Percentiles rank a stretch among this genome's conserved stretches.
phyloP scores from a whole-genome alignment of 1,139 yeast species.

The Debaryomyces psychrophilus region DNA sequence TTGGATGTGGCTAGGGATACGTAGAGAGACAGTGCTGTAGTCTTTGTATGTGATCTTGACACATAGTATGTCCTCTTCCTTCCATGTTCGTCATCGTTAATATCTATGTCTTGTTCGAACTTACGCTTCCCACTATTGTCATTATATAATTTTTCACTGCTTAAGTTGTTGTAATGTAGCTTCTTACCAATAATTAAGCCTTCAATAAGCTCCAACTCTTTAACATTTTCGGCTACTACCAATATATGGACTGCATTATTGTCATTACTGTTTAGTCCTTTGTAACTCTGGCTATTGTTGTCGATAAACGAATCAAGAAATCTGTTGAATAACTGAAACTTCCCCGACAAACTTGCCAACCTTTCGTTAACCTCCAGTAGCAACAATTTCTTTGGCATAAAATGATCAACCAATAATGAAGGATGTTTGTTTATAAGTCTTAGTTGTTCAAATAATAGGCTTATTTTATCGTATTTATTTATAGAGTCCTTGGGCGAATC shows the following conservation, averaged over 20 bases:
- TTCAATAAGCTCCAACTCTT: conserved; percentile 72
- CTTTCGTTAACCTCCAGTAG: conserved; percentile 65
- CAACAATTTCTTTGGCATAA: conserved; percentile 67
- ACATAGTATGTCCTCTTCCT: conserved; percentile 13
- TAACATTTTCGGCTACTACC: conserved; percentile 62
- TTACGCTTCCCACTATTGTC: conserved; percentile 25
- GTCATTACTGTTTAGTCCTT: conserved; percentile 8
- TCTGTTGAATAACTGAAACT: conserved; percentile 56
- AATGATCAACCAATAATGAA: conserved; percentile 70
- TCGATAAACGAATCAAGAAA: conserved; percentile 43
- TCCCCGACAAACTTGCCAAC: conserved; percentile 58
- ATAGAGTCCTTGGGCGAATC: conserved; percentile 9
- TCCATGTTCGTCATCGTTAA: conserved; percentile 14
- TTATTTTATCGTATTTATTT: conserved; percentile 18
- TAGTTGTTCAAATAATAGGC: conserved; percentile 53
- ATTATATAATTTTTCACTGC: conserved; percentile 62
- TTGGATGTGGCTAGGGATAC: conserved; percentile 43
- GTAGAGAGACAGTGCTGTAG: conserved; percentile 16
- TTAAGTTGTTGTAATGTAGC: conserved; percentile 58
- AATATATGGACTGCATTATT: conserved; percentile 34
- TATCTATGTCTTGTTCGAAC: conserved; percentile 5
- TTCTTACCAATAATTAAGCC: conserved; percentile 65
- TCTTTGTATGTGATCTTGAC: conserved; percentile 4
- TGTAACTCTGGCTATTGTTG: conserved; percentile 14
- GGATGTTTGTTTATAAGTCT: conserved; percentile 62